These are phyloP conservation scores for Scenedesmus sp. DNA, from an alignment of 163 green algal species.

Conservation along the genomic window DNA sequence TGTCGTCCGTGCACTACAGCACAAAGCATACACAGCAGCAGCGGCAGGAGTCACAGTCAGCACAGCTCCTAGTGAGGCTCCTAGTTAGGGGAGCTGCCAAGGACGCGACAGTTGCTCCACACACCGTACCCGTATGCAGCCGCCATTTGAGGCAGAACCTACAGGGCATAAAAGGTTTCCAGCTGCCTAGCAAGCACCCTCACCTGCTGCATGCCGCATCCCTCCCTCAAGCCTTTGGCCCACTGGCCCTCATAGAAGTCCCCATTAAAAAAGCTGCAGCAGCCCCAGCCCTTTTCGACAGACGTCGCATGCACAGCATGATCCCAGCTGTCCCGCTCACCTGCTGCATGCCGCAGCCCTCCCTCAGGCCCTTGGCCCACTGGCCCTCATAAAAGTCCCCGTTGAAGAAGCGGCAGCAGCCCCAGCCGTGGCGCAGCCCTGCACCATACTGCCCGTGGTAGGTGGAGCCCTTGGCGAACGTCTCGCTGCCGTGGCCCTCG, in stretches of 20 bases:
- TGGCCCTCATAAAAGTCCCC: constrained; percentile 87
- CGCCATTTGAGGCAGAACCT: too few relatives aligned
- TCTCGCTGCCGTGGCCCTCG: constrained; percentile 75
- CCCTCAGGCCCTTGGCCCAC: constrained; percentile 70
- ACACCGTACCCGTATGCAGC: too few relatives aligned
- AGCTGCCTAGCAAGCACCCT: neutral
- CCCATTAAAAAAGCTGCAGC: constrained; percentile 84
- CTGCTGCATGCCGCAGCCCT: constrained; percentile 85
- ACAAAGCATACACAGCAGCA: neutral
- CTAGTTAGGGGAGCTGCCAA: too few relatives aligned
- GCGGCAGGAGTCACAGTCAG: neutral
- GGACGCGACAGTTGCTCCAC: neutral
- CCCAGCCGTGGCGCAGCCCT: constrained; percentile 75
- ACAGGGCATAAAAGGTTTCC: too few relatives aligned
- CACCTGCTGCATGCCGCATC: constrained; percentile 84
- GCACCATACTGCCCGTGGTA: constrained; percentile 73
- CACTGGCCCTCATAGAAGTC: constrained; percentile 88
- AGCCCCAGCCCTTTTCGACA: constrained; percentile 64
- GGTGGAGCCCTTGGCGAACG: constrained; percentile 77
- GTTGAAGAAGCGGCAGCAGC: constrained; percentile 84
- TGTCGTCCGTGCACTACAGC: constrained; percentile 78
- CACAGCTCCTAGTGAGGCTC: neutral
- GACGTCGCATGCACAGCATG: too few relatives aligned
- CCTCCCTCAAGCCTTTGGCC: constrained; percentile 70
- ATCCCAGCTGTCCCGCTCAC: constrained; percentile 24